Evolutionary conservation across 1,284 basidiomycete genomes (phyloP), one percentile per base, ranked within the genome.

Genomic region (Ustilago nuda): DNA sequence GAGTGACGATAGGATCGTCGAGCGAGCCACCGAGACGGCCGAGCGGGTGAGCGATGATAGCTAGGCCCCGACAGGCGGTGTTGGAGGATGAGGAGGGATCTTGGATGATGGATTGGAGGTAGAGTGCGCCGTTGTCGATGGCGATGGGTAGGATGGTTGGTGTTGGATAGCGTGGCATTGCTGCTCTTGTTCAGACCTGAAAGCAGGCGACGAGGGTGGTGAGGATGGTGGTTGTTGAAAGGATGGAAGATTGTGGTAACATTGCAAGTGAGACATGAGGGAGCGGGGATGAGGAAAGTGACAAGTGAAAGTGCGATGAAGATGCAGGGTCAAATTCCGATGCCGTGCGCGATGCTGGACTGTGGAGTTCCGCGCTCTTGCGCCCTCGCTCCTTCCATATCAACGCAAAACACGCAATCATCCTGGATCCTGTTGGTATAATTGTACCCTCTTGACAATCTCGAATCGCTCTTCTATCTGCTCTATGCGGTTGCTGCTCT

Each of bases 21-120:
- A 74, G 53, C 2, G 66, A 69, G n/a, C 78, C 78, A 12, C 78
- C 74, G 7, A 76, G 66, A 2, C 74, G 62, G 4, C 74, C 74
- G 3, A 77, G 43, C 1, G 74, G 74, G 54, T 77, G 74, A 0
- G 74, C 74, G 23, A 77, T 41, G 43, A 77, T 53, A 4, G 74
- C 70, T 11, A 77, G 66, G 2, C 74, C 70, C 3, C 65, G 59
- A 37, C 66, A 72, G 12, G 55, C 35, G 13, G 54, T 55, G 7
- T 54, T 52, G 36, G 62, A 63, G 5, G 56, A 41, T 3, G 62
- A 66, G 2, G 69, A 60, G 1, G 66, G 60, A 41, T 78, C 68
- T 33, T 75, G 68, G 2, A 75, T 63, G 4, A 75, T 56, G 36
- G 61, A 60, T 37, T 78, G 62, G 13, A 75, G 68, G 33, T 74